Evolutionary conservation across 2,329 filamentous ascomycete species (phyloP), one percentile per base, ranked within the genome.

Genomic region (Phyllosticta citriasiana): DNA sequence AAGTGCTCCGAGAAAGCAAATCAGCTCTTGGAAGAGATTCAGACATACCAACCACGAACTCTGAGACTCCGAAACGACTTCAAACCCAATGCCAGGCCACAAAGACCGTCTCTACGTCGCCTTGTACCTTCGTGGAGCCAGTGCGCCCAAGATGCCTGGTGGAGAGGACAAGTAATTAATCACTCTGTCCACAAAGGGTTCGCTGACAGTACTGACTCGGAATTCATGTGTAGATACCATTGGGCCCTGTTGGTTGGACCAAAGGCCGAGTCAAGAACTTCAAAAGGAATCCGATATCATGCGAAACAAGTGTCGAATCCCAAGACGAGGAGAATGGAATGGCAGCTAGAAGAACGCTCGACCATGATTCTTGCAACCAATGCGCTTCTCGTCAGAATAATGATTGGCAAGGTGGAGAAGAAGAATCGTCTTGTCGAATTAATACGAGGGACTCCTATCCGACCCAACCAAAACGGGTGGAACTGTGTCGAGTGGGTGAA

Each of bases 401-500:
- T 71, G 60, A 61, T 72, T 52, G 69, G 65, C 16, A 77, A 77
- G 64, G 66, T 77, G 7, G 53, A 55, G 53, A 55, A 55, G 26
- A 55, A 30, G 26, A 26, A 16, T 26, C 5, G 61, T 35, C 63
- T 73, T n/a, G 64, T 65, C 8, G 62, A 67, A 19, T 69, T 72
- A 47, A 65, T 77, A 51, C 59, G 63, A 19, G 26, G 26, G 6
- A 63, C 60, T 53, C 60, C 55, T 30, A 59, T 64, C 24, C 72
- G 71, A 40, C 63, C 76, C 51, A 65, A 71, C 60, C 64, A 67
- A 61, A 64, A 66, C 12, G 63, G 25, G 63, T 79, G 76, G 74
- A 78, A 78, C 62, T 79, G 76, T 66, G 73, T 78, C 0, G 63
- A 26, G 0, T 79, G 76, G 77, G 72, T 78, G 3, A 69, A 72